Conservation (phyloP, 208 protist species). For the Jaenimonas drosophilae region DNA sequence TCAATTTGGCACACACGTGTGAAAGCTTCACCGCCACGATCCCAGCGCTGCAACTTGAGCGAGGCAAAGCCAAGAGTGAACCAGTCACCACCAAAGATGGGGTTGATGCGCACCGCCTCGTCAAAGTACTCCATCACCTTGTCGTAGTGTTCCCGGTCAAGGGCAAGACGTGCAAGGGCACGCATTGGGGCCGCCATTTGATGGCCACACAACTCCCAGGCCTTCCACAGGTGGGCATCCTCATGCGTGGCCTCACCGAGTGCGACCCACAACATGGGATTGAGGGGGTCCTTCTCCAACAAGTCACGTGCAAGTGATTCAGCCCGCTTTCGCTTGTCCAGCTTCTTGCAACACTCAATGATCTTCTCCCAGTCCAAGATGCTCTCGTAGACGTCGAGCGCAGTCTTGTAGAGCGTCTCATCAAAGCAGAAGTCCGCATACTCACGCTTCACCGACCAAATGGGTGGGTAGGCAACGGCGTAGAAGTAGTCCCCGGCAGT, state of each 20-base stretch:
- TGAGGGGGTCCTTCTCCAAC: conserved; percentile 69
- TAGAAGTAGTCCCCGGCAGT: conserved; percentile 75
- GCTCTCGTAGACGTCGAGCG: conserved; percentile 82
- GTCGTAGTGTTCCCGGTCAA: conserved; percentile 80
- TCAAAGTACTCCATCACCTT: conserved; percentile 88
- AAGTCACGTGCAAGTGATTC: conserved; percentile 79
- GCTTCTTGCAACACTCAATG: conserved; percentile 82
- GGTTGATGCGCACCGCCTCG: conserved; percentile 74
- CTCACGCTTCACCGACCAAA: conserved; percentile 74
- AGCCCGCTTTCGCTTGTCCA: conserved; percentile 80
- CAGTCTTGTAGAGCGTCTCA: conserved; percentile 78
- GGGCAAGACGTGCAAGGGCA: conserved; percentile 63
- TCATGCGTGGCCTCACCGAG: conserved; percentile 85
- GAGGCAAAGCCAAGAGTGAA: conserved; percentile 84
- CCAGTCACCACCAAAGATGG: conserved; percentile 88
- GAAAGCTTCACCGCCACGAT: conserved; percentile 76
- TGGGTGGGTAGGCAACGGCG: conserved; percentile 63
- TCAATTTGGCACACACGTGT: conserved; percentile 87
- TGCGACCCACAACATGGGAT: conserved; percentile 84
- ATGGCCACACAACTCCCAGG: conserved; percentile 84
- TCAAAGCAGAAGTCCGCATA: conserved; percentile 82
- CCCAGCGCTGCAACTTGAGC: conserved; percentile 55
- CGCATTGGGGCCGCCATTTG: conserved; percentile 83
- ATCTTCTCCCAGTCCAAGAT: conserved; percentile 84
- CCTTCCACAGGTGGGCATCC: conserved; percentile 74